A percentile compares a stretch with the other conserved stretches of the same genome.
These are phyloP conservation scores for Peribolospora baueri DNA, from an alignment of 768 basidiomycete genomes.

Conservation along the genomic window DNA sequence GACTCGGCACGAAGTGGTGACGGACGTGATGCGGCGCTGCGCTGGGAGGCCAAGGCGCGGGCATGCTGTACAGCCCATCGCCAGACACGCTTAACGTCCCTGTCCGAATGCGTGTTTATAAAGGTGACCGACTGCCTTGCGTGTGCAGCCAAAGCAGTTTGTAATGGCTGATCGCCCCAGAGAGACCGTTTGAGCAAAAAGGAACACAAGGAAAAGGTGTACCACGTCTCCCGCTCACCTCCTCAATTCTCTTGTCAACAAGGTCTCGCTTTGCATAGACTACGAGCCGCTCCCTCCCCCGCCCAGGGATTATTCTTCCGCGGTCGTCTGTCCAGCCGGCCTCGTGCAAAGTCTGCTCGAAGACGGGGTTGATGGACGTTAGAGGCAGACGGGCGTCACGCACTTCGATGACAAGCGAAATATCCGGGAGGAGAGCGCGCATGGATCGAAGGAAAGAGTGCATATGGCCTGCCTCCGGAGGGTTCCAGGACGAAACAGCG, in stretches of 20 bases:
- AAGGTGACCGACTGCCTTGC: constrained; percentile 21
- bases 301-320: constrained; percentile 15
- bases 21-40: too few species aligned
- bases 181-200: background rate
- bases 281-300: constrained; percentile 54
- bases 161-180: constrained; percentile 17
- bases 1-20: too few species aligned
- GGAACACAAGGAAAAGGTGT: background rate
- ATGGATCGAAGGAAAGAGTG: constrained; percentile 55
- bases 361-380: constrained; percentile 70
- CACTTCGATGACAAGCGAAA: constrained; percentile 80
- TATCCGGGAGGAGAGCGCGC: constrained; percentile 48
- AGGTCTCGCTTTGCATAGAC: constrained; percentile 85
- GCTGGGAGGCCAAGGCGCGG: too few species aligned
- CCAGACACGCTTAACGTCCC: constrained; percentile 13
- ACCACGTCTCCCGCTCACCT: constrained; percentile 28
- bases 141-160: constrained; percentile 18
- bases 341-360: constrained; percentile 34
- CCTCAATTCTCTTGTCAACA: constrained; percentile 63
- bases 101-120: constrained; percentile 18
- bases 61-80: too few species aligned
- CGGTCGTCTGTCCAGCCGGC: constrained; percentile 10
- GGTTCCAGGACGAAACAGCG: too few species aligned
- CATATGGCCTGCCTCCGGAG: constrained; percentile 50
- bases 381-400: constrained; percentile 79